phyloP scores from a whole-genome alignment of 805 yeast genomes.

The Ogataea pignaliae region DNA sequence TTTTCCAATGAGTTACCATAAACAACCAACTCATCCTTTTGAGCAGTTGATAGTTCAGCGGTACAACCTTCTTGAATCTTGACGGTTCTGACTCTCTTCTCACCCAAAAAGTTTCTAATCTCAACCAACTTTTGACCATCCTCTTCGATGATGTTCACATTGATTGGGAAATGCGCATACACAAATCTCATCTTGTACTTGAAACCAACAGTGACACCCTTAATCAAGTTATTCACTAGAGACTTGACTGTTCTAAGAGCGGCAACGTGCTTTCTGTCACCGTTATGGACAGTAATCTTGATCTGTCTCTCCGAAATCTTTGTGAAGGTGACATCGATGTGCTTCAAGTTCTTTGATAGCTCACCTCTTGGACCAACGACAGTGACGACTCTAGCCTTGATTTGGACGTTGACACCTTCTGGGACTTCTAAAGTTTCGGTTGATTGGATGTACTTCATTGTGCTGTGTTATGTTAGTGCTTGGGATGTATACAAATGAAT shows the following conservation, averaged over 20 bases:
- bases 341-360: constrained; percentile 84
- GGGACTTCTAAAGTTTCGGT: constrained; percentile 64
- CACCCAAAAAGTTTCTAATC: constrained; percentile 99
- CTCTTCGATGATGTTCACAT: constrained; percentile 83
- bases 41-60: constrained; percentile 73
- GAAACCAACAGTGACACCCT: constrained; percentile 99
- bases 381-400: constrained; percentile 85
- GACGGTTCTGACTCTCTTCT: constrained; percentile 91
- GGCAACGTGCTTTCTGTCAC: constrained; percentile 99
- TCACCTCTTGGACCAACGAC: constrained; percentile 99
- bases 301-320: constrained; percentile 69
- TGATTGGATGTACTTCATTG: constrained; percentile 61
- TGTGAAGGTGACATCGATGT: constrained; percentile 89
- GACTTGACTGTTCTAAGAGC: constrained; percentile 98
- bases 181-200: constrained; percentile 99
- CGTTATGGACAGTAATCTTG: constrained; percentile 93
- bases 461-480: not conserved
- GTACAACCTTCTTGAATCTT: constrained; percentile 85
- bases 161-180: constrained; percentile 99
- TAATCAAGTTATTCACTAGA: constrained; percentile 86
- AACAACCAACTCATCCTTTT: constrained; percentile 92
- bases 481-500: not conserved
- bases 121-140: constrained; percentile 76
- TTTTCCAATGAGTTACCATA: constrained; percentile 95
- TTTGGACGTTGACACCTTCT: constrained; percentile 86